Evolutionary conservation across 2,329 filamentous ascomycete species (phyloP).

Genomic region (Hypoxylon sp.): DNA sequence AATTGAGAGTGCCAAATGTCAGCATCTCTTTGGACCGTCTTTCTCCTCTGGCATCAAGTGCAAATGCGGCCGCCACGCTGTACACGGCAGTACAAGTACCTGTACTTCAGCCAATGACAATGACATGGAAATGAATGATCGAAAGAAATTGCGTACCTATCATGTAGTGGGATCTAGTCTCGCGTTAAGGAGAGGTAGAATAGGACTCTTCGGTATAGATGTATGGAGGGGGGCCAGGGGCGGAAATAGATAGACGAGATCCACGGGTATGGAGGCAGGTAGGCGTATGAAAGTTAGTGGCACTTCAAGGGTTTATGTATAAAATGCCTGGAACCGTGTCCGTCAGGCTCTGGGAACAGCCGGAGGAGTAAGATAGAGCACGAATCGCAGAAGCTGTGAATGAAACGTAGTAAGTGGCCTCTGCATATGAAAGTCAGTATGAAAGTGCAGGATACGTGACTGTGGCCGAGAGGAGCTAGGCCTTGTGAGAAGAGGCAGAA

Average conservation of each 20-base stretch:
- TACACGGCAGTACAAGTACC: slow-evolving; percentile 40
- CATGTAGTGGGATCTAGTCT: not conserved
- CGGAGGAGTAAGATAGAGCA: slow-evolving; percentile 13
- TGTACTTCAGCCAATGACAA: slow-evolving; percentile 17
- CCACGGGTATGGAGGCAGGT: not conserved
- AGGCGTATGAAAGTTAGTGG: slow-evolving; percentile 2
- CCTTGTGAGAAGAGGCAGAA: not conserved
- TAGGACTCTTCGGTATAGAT: not conserved
- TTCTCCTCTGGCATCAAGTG: slow-evolving; percentile 27
- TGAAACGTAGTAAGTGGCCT: slow-evolving; percentile 2
- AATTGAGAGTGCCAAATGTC: slow-evolving; percentile 44
- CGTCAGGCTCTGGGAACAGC: slow-evolving; percentile 20
- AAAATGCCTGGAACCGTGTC: slow-evolving; percentile 14
- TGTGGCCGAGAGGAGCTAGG: not conserved
- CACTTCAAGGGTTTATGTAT: slow-evolving; percentile 20
- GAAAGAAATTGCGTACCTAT: slow-evolving; percentile 28
- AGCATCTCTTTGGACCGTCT: slow-evolving; percentile 38
- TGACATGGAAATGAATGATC: slow-evolving; percentile 13
- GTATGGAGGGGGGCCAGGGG: not conserved
- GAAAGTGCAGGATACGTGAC: not conserved
- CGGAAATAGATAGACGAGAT: not conserved
- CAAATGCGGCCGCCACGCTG: slow-evolving; percentile 37
- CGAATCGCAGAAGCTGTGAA: slow-evolving; percentile 17
- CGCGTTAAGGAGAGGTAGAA: slow-evolving; percentile 4
- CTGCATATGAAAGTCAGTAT: slow-evolving; percentile 1